A percentile compares a stretch with the other conserved stretches of the same genome.
phyloP scores from a whole-genome alignment of 306 rosid species.

The Gastrolobium villosum region DNA sequence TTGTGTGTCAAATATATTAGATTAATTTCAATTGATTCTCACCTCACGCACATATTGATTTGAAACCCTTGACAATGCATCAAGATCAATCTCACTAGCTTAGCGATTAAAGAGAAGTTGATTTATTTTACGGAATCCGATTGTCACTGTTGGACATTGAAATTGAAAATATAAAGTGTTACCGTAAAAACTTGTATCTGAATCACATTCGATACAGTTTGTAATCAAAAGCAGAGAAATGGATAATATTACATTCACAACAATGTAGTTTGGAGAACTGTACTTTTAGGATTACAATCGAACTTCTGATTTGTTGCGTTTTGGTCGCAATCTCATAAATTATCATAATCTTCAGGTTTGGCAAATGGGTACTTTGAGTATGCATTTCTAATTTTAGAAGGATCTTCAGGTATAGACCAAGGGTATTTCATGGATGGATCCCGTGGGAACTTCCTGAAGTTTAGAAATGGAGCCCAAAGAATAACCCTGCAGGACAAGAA shows the following conservation, averaged over 20 bases:
- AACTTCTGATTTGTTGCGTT: constrained; percentile 26
- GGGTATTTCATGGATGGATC: constrained; percentile 89
- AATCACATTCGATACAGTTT: constrained; percentile 20
- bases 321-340: constrained; percentile 47
- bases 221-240: constrained; percentile 33
- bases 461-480: constrained; percentile 96
- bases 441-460: constrained; percentile 91
- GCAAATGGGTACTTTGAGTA: constrained; percentile 80
- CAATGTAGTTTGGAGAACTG: constrained; percentile 14
- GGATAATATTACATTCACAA: constrained; percentile 7
- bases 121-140: neutral
- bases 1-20: neutral
- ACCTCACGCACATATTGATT: neutral
- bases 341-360: constrained; percentile 82
- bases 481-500: constrained; percentile 62
- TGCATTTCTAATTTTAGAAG: constrained; percentile 60
- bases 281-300: constrained; percentile 18
- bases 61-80: neutral
- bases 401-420: constrained; percentile 84
- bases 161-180: constrained; percentile 1
- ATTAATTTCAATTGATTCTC: neutral
- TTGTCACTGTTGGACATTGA: neutral
- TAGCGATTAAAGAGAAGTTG: neutral
- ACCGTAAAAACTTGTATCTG: neutral
- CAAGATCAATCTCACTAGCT: neutral